A percentile compares a stretch with the other conserved stretches of the same genome.
Evolutionary conservation across 805 yeast genomes (phyloP).

Genomic region (Candida odintsovae): DNA sequence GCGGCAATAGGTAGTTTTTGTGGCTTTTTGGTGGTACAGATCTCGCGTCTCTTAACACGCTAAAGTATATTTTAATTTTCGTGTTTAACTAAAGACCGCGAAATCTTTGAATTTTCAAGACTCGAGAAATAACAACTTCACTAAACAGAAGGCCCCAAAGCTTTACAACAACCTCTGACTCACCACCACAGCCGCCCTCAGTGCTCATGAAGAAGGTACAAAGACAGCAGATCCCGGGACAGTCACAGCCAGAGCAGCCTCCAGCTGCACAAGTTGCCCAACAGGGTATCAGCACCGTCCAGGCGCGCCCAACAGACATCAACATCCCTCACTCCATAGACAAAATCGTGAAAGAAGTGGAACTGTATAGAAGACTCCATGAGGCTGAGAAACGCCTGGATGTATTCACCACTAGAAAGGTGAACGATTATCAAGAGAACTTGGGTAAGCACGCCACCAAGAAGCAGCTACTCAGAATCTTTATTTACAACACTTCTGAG

Average conservation of each 20-base stretch:
- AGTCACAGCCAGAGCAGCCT: slow-evolving; percentile 2
- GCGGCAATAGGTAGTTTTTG: neutral
- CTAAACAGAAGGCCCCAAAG: neutral
- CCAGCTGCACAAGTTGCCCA: slow-evolving; percentile 14
- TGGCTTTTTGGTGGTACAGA: neutral
- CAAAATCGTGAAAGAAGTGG: slow-evolving; percentile 60
- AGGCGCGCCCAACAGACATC: slow-evolving; percentile 45
- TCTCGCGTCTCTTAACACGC: neutral
- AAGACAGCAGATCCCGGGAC: neutral
- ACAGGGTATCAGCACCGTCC: slow-evolving; percentile 15
- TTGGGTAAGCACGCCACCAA: slow-evolving; percentile 37
- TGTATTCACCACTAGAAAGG: slow-evolving; percentile 73
- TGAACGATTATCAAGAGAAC: slow-evolving; percentile 77
- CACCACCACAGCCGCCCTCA: neutral
- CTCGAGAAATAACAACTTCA: neutral
- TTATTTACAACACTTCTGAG: slow-evolving; percentile 72
- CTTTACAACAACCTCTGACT: too few species aligned
- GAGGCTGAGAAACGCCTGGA: slow-evolving; percentile 84
- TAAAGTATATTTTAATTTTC: neutral
- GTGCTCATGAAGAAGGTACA: neutral
- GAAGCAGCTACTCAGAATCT: slow-evolving; percentile 67
- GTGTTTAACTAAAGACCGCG: neutral
- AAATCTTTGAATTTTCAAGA: too few species aligned
- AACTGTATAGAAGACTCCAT: slow-evolving; percentile 58
- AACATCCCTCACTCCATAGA: slow-evolving; percentile 42